A percentile compares a stretch with the other conserved stretches of the same genome.
phyloP scores from a whole-genome alignment of 1,139 yeast species.

The Geotrichum phurueaensis region DNA sequence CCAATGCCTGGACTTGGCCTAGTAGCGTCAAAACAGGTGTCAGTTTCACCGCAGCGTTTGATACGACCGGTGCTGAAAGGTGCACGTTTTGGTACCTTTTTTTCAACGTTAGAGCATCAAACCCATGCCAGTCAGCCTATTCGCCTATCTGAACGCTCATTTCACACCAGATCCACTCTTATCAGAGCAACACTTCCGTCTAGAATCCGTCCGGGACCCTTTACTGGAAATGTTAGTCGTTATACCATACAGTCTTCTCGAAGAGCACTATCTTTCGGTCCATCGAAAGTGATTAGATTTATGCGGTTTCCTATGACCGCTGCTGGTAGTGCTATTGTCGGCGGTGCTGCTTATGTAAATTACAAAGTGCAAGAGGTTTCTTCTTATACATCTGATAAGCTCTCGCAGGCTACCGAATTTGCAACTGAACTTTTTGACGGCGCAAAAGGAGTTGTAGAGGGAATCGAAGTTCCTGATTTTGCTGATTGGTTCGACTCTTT shows the following conservation, averaged over 20 bases:
- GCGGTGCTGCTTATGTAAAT: constrained; percentile 88
- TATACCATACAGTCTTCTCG: neutral
- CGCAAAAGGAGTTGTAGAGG: constrained; percentile 26
- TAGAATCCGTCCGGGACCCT: neutral
- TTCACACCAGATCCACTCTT: neutral
- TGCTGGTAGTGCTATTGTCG: constrained; percentile 85
- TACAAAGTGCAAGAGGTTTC: constrained; percentile 89
- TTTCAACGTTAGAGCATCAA: neutral
- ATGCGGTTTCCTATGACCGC: constrained; percentile 42
- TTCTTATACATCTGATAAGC: constrained; percentile 58
- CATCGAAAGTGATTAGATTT: constrained; percentile 4
- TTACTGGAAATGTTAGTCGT: constrained; percentile 3
- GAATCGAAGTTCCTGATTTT: constrained; percentile 26
- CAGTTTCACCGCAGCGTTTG: neutral
- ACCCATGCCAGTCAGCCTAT: neutral
- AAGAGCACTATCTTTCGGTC: constrained; percentile 8
- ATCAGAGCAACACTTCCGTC: neutral
- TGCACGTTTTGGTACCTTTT: neutral
- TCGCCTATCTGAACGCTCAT: neutral
- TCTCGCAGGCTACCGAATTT: constrained; percentile 52
- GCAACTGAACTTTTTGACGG: constrained; percentile 39
- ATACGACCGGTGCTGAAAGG: neutral
- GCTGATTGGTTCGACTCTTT: constrained; percentile 20
- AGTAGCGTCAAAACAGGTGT: constrained; percentile 1
- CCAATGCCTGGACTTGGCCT: constrained; percentile 3